Base-by-base conservation (phyloP, 2,329 filamentous ascomycete genomes). In the Orbilia ellipsospora region DNA sequence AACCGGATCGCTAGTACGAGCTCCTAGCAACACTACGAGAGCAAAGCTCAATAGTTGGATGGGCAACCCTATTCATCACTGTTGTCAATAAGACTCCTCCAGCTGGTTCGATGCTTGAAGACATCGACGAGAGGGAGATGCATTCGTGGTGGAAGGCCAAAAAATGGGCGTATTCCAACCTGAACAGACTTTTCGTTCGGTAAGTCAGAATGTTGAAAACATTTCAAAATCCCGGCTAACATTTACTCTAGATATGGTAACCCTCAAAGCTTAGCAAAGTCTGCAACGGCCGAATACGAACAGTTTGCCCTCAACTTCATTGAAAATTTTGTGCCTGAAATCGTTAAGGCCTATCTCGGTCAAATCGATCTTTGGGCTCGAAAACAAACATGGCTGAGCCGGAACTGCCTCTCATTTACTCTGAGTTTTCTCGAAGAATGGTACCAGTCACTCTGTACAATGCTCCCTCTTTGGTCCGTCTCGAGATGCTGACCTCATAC, bases 141-240 rank as follows among this genome's bases (percentile, higher is more conserved):
- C 94, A 97, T 82, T 93, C 97, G 83, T 99, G 95, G 94, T 99
- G 94, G 94, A 99, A 98, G 86, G 92, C 94, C 78, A 98, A 98
- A 89, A 99, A 99, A 84, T 98, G 95, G 95, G 92, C 94, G 13
- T 99, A 97, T 83, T 96, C 95, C 81, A 98, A 98, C 83, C 84
- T 99, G 79, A 99, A 99, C 84, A 89, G 95, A 77, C 88, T 99
- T 16, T 99, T 95, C 81, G 94, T 98, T 79, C 88, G 93, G 92
- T 94, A 84, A 77, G 86, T 82, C 44, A 54, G 40, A 52, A 48
- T 50, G 10, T n/a, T 40, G 44, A 56, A 51, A 73, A 48, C 61
- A 42, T 55, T 77, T 44, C 68, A 55, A 44, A 54, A 31, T 7
- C 10, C 4, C 26, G 20, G 59, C 81, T 83, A 78, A 83, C 48